A percentile compares a stretch with the other conserved stretches of the same genome.
These are phyloP conservation scores for Verruconis gallopava DNA, from an alignment of 2,329 filamentous ascomycete species.

Conservation along the genomic window DNA sequence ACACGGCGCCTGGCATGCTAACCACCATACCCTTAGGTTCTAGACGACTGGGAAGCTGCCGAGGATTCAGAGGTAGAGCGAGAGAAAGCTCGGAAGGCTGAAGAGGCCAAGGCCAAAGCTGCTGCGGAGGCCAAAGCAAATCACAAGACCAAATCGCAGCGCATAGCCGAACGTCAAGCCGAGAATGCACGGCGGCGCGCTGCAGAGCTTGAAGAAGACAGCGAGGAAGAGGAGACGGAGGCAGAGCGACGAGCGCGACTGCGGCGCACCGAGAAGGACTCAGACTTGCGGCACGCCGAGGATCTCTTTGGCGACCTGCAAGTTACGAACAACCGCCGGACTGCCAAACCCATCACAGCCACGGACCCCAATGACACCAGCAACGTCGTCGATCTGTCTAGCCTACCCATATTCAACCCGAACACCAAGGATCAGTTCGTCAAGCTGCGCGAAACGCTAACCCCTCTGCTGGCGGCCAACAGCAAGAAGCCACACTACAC, in stretches of 20 bases:
- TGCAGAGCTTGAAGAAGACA: slow-evolving; percentile 42
- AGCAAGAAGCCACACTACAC: slow-evolving; percentile 82
- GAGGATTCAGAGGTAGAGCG: slow-evolving; percentile 95
- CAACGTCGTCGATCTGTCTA: slow-evolving; percentile 67
- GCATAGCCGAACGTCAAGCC: slow-evolving; percentile 64
- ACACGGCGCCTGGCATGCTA: slow-evolving; percentile 4
- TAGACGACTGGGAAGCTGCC: slow-evolving; percentile 93
- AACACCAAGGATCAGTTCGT: slow-evolving; percentile 77
- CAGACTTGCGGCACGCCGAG: slow-evolving; percentile 78
- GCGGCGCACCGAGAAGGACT: slow-evolving; percentile 68
- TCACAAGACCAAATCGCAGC: slow-evolving; percentile 80
- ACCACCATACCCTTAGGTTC: slow-evolving; percentile 44
- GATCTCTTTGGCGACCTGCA: slow-evolving; percentile 74
- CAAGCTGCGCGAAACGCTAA: slow-evolving; percentile 62
- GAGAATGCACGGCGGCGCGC: slow-evolving; percentile 45
- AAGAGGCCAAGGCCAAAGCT: slow-evolving; percentile 76
- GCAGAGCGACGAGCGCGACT: slow-evolving; percentile 61
- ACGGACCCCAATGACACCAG: slow-evolving; percentile 60
- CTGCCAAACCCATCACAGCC: slow-evolving; percentile 53
- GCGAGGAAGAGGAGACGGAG: slow-evolving; percentile 58
- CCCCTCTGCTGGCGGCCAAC: slow-evolving; percentile 62
- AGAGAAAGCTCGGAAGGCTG: slow-evolving; percentile 82
- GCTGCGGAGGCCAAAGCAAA: slow-evolving; percentile 77
- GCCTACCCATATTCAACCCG: slow-evolving; percentile 78
- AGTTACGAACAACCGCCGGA: slow-evolving; percentile 57